Percentiles rank a stretch among this genome's conserved stretches.
phyloP scores from a whole-genome alignment of 2,329 filamentous ascomycete species.

The Drechslerella stenobrocha region DNA sequence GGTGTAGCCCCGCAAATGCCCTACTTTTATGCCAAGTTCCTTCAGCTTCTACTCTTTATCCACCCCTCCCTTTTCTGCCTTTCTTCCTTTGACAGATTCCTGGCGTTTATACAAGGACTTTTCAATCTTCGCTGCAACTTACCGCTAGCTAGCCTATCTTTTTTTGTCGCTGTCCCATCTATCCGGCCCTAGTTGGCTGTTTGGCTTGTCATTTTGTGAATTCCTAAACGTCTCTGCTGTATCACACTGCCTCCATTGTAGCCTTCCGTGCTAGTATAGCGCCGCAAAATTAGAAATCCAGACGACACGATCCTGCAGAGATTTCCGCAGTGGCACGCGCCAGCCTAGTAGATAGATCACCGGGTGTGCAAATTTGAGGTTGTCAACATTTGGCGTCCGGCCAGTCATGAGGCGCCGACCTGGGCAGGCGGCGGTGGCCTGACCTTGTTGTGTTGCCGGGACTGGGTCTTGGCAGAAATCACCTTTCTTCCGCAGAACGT shows the following conservation, averaged over 20 bases:
- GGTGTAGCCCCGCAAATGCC: background rate
- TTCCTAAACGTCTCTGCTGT: no score
- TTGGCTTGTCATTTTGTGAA: no score
- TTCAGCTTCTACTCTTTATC: background rate
- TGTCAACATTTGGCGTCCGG: background rate
- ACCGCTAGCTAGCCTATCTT: slow-evolving; percentile 1
- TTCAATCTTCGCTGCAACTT: background rate
- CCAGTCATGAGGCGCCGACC: background rate
- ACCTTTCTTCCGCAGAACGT: slow-evolving; percentile 2
- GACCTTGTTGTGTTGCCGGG: slow-evolving; percentile 13
- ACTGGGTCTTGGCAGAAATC: slow-evolving; percentile 32
- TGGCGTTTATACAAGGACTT: slow-evolving; percentile 46
- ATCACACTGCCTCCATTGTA: no score
- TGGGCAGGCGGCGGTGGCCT: slow-evolving; percentile 4
- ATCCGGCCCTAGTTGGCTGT: no score
- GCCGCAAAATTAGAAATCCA: no score
- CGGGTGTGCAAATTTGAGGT: no score
- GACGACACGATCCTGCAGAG: no score
- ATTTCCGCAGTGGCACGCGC: no score
- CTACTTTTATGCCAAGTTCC: background rate
- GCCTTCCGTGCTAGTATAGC: background rate
- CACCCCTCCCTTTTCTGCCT: slow-evolving; percentile 10
- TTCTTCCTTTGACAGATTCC: slow-evolving; percentile 6
- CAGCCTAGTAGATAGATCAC: no score
- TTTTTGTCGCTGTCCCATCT: background rate